Evolutionary conservation across 352 stramenopile genomes (phyloP), one percentile per base, ranked within the genome.

Genomic region (Aphanomyces invadans): DNA sequence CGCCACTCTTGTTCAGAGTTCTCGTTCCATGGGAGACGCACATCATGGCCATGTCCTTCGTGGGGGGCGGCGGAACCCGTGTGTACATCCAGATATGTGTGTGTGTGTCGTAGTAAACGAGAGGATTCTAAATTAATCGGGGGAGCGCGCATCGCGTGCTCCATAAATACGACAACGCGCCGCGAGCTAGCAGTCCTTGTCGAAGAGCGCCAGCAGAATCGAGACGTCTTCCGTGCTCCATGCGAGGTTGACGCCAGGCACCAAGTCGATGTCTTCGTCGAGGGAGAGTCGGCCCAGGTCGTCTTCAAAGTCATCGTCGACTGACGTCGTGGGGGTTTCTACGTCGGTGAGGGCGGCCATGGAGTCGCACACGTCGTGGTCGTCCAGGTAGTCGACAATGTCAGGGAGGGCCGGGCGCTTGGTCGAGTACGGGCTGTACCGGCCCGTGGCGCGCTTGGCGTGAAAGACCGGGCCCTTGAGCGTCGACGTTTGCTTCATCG

Each of bases 221-320:
- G 60, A 67, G 15, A 67, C 12, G 60, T 67, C 60, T 67, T 67
- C 60, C 15, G 38, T 33, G 29, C 19, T 55, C 60, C 60, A 67
- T 5, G 28, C 42, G 23, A 67, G 25, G 33, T 49, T 28, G n/a
- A 67, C 19, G n/a, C n/a, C 28, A 7, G 60, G 60, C 4, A 57
- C 42, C 60, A 67, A 57, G 3, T 67, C 60, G 31, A 67, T n/a
- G 3, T 67, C 60, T 19, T 67, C 44, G n/a, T 67, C 60, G 17
- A 67, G 17, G 19, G 60, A 67, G n/a, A 67, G 38, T 15, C 60
- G 60, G 4, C 56, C 60, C 42, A 67, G 54, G 60, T 67, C 60
- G 2, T 56, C 45, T 39, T 67, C 60, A 59, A 67, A 39, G 29
- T 57, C 60, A 15, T 15, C 36, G 7, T 42, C 36, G 36, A 15